Conservation (phyloP, 2,329 filamentous ascomycete genomes). For the Trichoderma hamatum region DNA sequence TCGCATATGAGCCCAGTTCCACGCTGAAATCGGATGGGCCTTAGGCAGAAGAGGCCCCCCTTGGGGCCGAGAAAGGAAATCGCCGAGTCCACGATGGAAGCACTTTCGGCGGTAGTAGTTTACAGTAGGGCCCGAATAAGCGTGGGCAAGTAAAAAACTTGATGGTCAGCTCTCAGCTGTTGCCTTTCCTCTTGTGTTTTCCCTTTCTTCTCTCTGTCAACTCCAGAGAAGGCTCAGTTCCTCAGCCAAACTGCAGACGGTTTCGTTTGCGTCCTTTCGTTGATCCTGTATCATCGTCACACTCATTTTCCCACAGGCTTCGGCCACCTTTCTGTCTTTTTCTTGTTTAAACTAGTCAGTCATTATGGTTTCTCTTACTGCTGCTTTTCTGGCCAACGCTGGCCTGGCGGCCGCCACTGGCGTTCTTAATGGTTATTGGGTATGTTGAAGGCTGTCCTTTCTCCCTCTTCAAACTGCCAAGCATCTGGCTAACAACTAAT, state of each 20-base stretch:
- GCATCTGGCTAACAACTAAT: constrained; percentile 8
- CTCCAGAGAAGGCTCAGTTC: constrained; percentile 37
- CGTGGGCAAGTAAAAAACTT: constrained; percentile 27
- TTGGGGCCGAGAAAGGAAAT: constrained; percentile 32
- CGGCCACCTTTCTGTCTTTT: constrained; percentile 42
- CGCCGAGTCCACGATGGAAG: constrained; percentile 30
- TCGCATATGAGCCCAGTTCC: constrained; percentile 1
- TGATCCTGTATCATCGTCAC: constrained; percentile 37
- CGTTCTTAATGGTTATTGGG: constrained; percentile 48
- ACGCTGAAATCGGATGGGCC: constrained; percentile 8
- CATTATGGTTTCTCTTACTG: constrained; percentile 33
- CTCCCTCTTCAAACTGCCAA: background rate
- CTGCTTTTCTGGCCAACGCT: constrained; percentile 14
- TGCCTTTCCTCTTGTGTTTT: constrained; percentile 14
- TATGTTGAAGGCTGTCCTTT: constrained; percentile 30
- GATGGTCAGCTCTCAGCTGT: constrained; percentile 5
- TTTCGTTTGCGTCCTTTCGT: constrained; percentile 47
- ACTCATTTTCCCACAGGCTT: constrained; percentile 33
- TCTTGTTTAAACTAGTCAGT: constrained; percentile 18
- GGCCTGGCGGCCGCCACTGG: constrained; percentile 34
- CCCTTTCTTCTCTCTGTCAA: constrained; percentile 28
- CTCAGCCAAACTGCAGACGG: constrained; percentile 40
- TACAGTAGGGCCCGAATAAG: constrained; percentile 7
- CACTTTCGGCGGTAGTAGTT: constrained; percentile 19
- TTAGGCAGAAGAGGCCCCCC: constrained; percentile 20